Percentiles rank a stretch among this genome's conserved stretches.
Conservation (phyloP, 257 asterid genomes). For the Paulownia fortunei region DNA sequence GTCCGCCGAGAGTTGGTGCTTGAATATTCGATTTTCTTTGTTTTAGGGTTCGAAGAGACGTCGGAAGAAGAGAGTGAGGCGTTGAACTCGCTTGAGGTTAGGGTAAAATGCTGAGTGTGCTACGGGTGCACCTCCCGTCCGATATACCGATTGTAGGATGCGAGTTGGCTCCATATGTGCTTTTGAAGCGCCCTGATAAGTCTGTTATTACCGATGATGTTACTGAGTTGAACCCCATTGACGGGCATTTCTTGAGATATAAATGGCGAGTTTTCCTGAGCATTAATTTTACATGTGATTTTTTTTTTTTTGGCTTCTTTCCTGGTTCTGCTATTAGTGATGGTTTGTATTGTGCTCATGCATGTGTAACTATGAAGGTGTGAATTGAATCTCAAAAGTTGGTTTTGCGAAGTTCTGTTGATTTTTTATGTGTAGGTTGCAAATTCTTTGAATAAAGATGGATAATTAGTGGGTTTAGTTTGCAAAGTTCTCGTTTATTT, state of each 20-base stretch:
- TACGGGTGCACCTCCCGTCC: constrained; percentile 93
- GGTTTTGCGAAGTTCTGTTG: not conserved
- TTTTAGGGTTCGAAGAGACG: constrained; percentile 30
- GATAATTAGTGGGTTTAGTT: not conserved
- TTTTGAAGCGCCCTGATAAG: constrained; percentile 66
- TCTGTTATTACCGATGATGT: constrained; percentile 71
- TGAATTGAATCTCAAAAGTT: not conserved
- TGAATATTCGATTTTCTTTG: constrained; percentile 30
- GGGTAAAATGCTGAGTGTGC: constrained; percentile 84
- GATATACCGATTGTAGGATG: constrained; percentile 98
- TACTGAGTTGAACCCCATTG: constrained; percentile 71
- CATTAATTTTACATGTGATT: not conserved
- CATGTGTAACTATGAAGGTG: constrained; percentile 8
- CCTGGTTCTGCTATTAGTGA: not conserved
- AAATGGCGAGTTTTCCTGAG: constrained; percentile 66
- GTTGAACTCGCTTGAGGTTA: constrained; percentile 32
- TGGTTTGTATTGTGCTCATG: not conserved
- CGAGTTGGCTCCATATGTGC: constrained; percentile 89
- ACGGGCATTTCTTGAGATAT: constrained; percentile 77
- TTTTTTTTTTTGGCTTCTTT: not conserved
- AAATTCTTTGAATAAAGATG: not conserved
- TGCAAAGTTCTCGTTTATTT: not conserved
- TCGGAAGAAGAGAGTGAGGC: constrained; percentile 34
- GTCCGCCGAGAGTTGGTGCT: constrained; percentile 53
- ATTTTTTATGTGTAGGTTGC: not conserved